A percentile compares a stretch with the other conserved stretches of the same genome.
Conservation (phyloP, 1,139 yeast species). For the Ogataea hybrid region DNA sequence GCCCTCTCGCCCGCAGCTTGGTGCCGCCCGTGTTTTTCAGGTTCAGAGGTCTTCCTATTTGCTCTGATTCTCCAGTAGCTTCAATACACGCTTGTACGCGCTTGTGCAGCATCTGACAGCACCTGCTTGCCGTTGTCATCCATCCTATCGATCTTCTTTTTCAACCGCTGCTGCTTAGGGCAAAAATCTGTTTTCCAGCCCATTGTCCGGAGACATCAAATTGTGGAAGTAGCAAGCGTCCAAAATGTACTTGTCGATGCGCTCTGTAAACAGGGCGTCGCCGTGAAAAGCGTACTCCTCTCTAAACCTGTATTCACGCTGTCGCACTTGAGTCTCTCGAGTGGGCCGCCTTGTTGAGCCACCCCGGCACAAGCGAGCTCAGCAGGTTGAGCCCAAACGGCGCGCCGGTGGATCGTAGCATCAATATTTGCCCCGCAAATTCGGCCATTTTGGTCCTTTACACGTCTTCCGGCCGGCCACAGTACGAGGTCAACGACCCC, state of each 20-base stretch:
- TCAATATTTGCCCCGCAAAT: constrained; percentile 63
- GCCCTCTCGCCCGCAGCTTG: no score
- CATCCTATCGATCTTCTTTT: constrained; percentile 38
- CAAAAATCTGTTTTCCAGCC: constrained; percentile 47
- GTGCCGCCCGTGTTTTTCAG: no score
- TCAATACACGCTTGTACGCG: no score
- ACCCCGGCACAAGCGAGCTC: no score
- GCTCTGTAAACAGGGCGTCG: constrained; percentile 51
- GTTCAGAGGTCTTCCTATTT: constrained; percentile 53
- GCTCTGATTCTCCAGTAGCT: no score
- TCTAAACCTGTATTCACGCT: constrained; percentile 44
- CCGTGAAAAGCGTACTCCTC: constrained; percentile 56
- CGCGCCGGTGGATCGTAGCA: constrained; percentile 78
- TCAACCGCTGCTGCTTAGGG: constrained; percentile 56
- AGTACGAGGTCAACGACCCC: constrained; percentile 86
- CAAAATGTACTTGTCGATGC: constrained; percentile 54
- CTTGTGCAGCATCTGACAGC: no score
- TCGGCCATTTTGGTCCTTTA: constrained; percentile 44
- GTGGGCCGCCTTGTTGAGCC: no score
- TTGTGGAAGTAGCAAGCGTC: constrained; percentile 61
- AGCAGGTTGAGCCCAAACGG: constrained; percentile 42
- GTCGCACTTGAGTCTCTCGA: no score
- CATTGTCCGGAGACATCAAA: constrained; percentile 68
- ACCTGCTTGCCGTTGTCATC: constrained; percentile 55
- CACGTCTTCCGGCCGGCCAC: constrained; percentile 41